Conservation (phyloP, 2,329 filamentous ascomycete species). For the Paracoccidioides lutzii region DNA sequence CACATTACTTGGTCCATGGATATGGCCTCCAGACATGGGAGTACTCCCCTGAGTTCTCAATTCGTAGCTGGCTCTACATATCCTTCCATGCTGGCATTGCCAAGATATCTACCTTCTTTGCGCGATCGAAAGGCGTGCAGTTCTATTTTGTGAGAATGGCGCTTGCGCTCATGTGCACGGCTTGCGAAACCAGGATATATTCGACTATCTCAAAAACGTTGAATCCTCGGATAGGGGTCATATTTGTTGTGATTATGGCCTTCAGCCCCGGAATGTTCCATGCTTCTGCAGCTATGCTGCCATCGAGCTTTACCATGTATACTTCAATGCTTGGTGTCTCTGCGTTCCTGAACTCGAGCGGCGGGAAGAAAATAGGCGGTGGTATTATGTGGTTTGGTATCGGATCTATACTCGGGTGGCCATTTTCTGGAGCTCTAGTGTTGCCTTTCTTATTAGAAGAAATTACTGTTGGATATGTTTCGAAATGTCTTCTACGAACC, state of each 20-base stretch:
- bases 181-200: conserved; percentile 73
- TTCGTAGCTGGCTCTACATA: conserved; percentile 89
- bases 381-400: conserved; percentile 86
- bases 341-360: conserved; percentile 81
- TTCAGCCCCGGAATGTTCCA: conserved; percentile 89
- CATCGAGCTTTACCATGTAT: conserved; percentile 96
- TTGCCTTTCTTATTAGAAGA: conserved; percentile 74
- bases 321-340: conserved; percentile 73
- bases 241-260: conserved; percentile 66
- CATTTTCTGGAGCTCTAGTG: conserved; percentile 74
- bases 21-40: conserved; percentile 97
- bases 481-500: conserved; percentile 47
- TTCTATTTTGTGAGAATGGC: conserved; percentile 77
- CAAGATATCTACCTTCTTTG: conserved; percentile 48
- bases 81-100: conserved; percentile 62
- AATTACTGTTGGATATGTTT: conserved; percentile 40
- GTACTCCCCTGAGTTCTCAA: conserved; percentile 88
- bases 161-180: conserved; percentile 63
- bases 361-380: conserved; percentile 62
- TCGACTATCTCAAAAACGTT: conserved; percentile 61
- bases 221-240: conserved; percentile 69
- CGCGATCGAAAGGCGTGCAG: conserved; percentile 43
- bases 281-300: conserved; percentile 72
- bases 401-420: conserved; percentile 82
- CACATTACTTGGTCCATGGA: conserved; percentile 84